These are phyloP conservation scores for Trypanosoma rangeli DNA, from an alignment of 208 protist species.

Conservation along the genomic window DNA sequence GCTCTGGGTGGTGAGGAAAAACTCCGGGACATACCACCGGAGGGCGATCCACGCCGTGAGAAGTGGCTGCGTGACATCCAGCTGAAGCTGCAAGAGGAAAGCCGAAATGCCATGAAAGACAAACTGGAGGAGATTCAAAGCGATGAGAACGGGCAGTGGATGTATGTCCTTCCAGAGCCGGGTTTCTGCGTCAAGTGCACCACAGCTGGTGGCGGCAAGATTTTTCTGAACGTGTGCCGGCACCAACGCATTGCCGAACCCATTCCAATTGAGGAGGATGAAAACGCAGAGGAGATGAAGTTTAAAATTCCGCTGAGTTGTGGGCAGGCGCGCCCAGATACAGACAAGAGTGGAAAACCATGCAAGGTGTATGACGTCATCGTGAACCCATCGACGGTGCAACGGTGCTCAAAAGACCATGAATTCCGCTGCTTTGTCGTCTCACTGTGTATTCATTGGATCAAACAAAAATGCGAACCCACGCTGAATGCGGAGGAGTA, in stretches of 20 bases:
- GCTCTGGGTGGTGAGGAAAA: slow-evolving; percentile 47
- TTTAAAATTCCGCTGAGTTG: slow-evolving; percentile 90
- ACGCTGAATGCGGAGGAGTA: slow-evolving; percentile 88
- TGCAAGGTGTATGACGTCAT: slow-evolving; percentile 93
- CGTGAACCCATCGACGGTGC: slow-evolving; percentile 80
- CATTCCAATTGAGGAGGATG: slow-evolving; percentile 62
- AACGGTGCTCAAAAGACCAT: slow-evolving; percentile 64
- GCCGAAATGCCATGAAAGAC: slow-evolving; percentile 51
- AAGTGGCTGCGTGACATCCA: slow-evolving; percentile 77
- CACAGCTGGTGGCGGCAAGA: slow-evolving; percentile 59
- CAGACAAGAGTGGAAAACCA: slow-evolving; percentile 81
- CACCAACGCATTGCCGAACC: slow-evolving; percentile 86
- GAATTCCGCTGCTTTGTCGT: slow-evolving; percentile 88
- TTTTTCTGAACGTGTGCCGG: slow-evolving; percentile 91
- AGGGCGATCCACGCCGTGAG: slow-evolving; percentile 67
- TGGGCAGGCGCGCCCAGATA: slow-evolving; percentile 71
- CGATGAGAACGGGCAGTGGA: slow-evolving; percentile 89
- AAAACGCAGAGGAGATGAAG: slow-evolving; percentile 52
- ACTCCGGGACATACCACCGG: slow-evolving; percentile 67
- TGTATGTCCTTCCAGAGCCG: slow-evolving; percentile 78
- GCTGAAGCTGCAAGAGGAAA: slow-evolving; percentile 60
- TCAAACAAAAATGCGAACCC: slow-evolving; percentile 89
- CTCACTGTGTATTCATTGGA: slow-evolving; percentile 88
- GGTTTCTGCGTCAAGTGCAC: slow-evolving; percentile 89
- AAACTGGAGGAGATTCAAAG: slow-evolving; percentile 83